These are phyloP conservation scores for Rugosomyces carneus DNA, from an alignment of 1,284 basidiomycete species.

Conservation along the genomic window DNA sequence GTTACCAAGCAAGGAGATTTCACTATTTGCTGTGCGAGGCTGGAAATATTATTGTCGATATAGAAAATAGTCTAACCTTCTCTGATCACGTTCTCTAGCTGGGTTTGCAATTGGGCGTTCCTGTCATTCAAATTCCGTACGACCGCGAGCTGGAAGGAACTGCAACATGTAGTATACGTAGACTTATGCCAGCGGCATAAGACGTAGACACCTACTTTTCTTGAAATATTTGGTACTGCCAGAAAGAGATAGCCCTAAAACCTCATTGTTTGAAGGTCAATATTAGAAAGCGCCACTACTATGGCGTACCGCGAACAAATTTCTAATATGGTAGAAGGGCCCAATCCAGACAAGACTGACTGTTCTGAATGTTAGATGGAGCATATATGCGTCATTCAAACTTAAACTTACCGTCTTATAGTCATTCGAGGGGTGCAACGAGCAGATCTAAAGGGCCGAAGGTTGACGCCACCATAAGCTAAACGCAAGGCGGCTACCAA, in stretches of 20 bases:
- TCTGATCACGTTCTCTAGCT: slow-evolving; percentile 72
- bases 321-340: slow-evolving; percentile 67
- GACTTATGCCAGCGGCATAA: not conserved
- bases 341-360: slow-evolving; percentile 80
- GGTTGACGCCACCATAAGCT: not conserved
- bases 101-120: slow-evolving; percentile 73
- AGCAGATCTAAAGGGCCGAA: slow-evolving; percentile 56
- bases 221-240: slow-evolving; percentile 84
- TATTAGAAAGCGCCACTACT: slow-evolving; percentile 2
- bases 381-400: slow-evolving; percentile 30
- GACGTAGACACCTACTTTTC: slow-evolving; percentile 54
- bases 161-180: slow-evolving; percentile 21
- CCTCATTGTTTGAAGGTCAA: not conserved
- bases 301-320: slow-evolving; percentile 64
- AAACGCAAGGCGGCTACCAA: not conserved
- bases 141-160: slow-evolving; percentile 77
- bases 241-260: slow-evolving; percentile 71
- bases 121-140: slow-evolving; percentile 74
- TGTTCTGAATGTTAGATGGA: slow-evolving; percentile 26
- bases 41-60: slow-evolving; percentile 2
- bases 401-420: slow-evolving; percentile 63
- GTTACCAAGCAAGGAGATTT: slow-evolving; percentile 62
- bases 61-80: slow-evolving; percentile 46
- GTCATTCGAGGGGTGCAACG: slow-evolving; percentile 75
- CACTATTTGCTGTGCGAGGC: slow-evolving; percentile 55